Base-by-base conservation (phyloP, 345 rosid species). In the Euphorbia tirucalli region DNA sequence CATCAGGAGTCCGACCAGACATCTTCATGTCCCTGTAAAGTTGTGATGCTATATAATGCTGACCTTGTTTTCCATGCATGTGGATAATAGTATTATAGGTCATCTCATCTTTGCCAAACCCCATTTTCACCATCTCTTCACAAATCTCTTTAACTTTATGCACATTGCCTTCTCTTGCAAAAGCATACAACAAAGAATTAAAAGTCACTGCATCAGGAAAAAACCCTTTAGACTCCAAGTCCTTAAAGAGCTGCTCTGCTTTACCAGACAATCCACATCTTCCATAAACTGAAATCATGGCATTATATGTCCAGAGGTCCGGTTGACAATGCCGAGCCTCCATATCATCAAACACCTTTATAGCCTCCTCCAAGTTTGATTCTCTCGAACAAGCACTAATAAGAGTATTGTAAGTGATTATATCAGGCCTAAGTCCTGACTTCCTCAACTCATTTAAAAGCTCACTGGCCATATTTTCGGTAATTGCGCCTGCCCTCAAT, bases 241-340 rank as follows among this genome's bases (percentile, higher is more conserved):
- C 90, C 73, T 56, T 82, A 74, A 92, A 92, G 48, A 94, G 87
- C 73, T 81, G 78, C 83, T 92, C 90, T 0, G 96, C 98, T 71
- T 87, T 82, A 35, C 59, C 60, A 22, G 96, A 78, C 77, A 87
- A 79, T 19, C 97, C 91, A 77, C 98, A 94, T 80, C 93, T 87
- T 19, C 91, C 96, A 73, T 81, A 92, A 43, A 92, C 96, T 0
- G 98, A 94, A 68, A 92, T 92, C 96, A 94, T 92, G 24, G 97
- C 90, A 79, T 94, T 94, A 68, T 94, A 94, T 69, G 98, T 94
- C 98, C 98, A 94, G 57, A 94, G 74, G 71, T 92, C 98, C 77
- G 97, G 95, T 75, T 88, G 92, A 74, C 98, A 94, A 9, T 74
- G 73, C 80, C 77, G 78, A n/a, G 73, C 74, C 83, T 87, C 93